Conservation (phyloP, 495 filamentous ascomycete species). For the Penicillium manginii region DNA sequence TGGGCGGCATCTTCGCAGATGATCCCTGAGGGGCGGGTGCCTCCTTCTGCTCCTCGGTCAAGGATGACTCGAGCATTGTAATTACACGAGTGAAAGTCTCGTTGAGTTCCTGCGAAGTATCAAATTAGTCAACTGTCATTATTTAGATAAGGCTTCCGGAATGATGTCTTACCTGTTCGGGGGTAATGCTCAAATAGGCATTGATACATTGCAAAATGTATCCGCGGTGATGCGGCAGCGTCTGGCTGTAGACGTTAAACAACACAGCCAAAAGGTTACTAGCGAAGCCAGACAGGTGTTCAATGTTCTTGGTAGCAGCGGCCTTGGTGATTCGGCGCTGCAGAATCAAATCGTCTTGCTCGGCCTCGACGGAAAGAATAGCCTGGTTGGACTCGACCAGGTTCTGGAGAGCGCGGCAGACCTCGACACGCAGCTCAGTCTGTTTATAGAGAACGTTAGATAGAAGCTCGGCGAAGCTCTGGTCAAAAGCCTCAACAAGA, state of each 20-base stretch:
- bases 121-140: slow-evolving; percentile 1
- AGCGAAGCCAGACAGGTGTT: slow-evolving; percentile 75
- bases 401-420: slow-evolving; percentile 83
- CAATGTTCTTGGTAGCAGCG: slow-evolving; percentile 74
- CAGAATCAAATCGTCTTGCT: slow-evolving; percentile 70
- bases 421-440: slow-evolving; percentile 78
- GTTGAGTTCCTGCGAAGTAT: slow-evolving; percentile 65
- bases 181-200: slow-evolving; percentile 87
- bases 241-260: slow-evolving; percentile 97
- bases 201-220: slow-evolving; percentile 93
- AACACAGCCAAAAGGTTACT: slow-evolving; percentile 90
- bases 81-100: slow-evolving; percentile 87
- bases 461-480: slow-evolving; percentile 86
- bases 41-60: slow-evolving; percentile 53
- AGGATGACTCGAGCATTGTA: slow-evolving; percentile 75
- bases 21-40: slow-evolving; percentile 62
- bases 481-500: slow-evolving; percentile 75
- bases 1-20: slow-evolving; percentile 83
- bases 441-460: slow-evolving; percentile 93
- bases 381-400: slow-evolving; percentile 90
- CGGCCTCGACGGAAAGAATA: slow-evolving; percentile 60
- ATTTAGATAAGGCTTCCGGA: not conserved
- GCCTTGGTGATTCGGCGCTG: slow-evolving; percentile 74
- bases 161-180: slow-evolving; percentile 52
- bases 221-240: slow-evolving; percentile 87